Conservation (phyloP, 257 asterid species). For the Rehmannia glutinosa region DNA sequence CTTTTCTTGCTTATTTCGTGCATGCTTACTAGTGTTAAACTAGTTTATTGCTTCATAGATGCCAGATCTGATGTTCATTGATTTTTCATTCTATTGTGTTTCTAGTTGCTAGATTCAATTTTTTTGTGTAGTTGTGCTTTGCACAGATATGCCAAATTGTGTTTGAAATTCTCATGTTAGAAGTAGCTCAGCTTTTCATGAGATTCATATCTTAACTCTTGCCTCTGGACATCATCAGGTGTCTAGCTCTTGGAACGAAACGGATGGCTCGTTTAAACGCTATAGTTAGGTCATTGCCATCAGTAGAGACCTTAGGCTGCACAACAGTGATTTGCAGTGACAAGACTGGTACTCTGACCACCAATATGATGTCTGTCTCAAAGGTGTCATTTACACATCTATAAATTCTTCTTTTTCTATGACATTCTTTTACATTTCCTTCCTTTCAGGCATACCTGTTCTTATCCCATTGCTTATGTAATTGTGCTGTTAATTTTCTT, state of each 20-base stretch:
- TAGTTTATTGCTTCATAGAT: neutral
- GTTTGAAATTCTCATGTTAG: neutral
- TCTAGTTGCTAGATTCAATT: neutral
- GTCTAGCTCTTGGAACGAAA: slow-evolving; percentile 98
- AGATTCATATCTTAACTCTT: slow-evolving; percentile 5
- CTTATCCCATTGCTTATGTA: neutral
- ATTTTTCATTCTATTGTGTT: neutral
- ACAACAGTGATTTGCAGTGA: slow-evolving; percentile 99
- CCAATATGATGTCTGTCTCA: slow-evolving; percentile 99
- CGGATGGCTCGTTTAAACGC: slow-evolving; percentile 99
- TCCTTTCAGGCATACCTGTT: neutral
- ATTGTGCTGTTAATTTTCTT: slow-evolving; percentile 6
- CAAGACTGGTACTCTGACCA: slow-evolving; percentile 98
- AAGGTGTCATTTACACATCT: slow-evolving; percentile 47
- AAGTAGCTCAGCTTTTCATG: slow-evolving; percentile 2
- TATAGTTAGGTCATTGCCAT: slow-evolving; percentile 94
- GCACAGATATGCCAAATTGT: neutral
- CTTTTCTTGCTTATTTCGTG: slow-evolving; percentile 1
- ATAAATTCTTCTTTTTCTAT: neutral
- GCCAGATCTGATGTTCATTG: slow-evolving; percentile 11
- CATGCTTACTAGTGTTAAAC: neutral
- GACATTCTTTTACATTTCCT: slow-evolving; percentile 3
- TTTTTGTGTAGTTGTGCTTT: neutral
- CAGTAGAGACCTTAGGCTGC: slow-evolving; percentile 99
- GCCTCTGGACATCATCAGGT: slow-evolving; percentile 40